phyloP scores from a whole-genome alignment of 106 monocot species.

The Narthecium ossifragum region DNA sequence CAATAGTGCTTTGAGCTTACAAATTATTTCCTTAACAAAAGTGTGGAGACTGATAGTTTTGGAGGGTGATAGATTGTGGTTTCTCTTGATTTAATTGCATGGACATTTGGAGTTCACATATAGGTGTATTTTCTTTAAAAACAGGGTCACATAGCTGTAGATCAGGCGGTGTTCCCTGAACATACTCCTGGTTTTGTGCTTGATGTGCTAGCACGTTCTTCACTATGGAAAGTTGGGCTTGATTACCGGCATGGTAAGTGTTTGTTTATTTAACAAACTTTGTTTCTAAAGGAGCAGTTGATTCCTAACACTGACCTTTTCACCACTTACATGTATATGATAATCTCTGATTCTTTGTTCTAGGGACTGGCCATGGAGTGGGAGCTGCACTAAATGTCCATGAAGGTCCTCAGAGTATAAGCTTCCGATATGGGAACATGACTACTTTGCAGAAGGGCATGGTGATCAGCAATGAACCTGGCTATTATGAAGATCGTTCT shows the following conservation, averaged over 20 bases:
- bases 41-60: too few species aligned
- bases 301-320: too few species aligned
- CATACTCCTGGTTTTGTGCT: conserved; percentile 94
- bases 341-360: too few species aligned
- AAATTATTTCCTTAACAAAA: too few species aligned
- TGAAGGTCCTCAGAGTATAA: conserved; percentile 97
- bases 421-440: conserved; percentile 89
- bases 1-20: too few species aligned
- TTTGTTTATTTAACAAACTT: too few species aligned
- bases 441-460: conserved; percentile 82
- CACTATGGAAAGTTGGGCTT: conserved; percentile 94
- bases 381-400: conserved; percentile 99
- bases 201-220: conserved; percentile 79
- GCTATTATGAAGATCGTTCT: conserved; percentile 93
- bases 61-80: too few species aligned
- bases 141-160: conserved; percentile 96
- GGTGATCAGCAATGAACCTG: conserved; percentile 98
- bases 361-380: conserved; percentile 98
- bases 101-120: too few species aligned
- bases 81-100: too few species aligned
- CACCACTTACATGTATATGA: too few species aligned
- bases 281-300: too few species aligned
- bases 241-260: conserved; percentile 96
- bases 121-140: conserved; percentile 1
- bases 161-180: conserved; percentile 91